These are phyloP conservation scores for Fusarium gaditjirri DNA, from an alignment of 2,329 filamentous ascomycete genomes.

Conservation along the genomic window DNA sequence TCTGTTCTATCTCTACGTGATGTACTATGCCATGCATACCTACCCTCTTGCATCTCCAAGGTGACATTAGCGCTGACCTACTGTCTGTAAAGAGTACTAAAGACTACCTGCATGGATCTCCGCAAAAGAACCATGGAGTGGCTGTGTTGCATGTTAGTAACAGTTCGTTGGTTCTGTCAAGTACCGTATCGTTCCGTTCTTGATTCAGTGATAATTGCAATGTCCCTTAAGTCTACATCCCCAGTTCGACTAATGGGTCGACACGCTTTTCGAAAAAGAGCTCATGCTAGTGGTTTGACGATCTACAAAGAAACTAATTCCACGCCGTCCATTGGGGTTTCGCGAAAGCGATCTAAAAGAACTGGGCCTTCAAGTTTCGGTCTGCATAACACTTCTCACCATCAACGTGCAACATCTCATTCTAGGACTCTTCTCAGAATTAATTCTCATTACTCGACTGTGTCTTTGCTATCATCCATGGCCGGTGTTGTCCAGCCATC, in stretches of 20 bases:
- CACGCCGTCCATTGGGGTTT: neutral
- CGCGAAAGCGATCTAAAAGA: slow-evolving; percentile 13
- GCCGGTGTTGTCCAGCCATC: slow-evolving; percentile 9
- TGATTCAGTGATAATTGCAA: slow-evolving; percentile 1
- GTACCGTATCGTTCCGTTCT: neutral
- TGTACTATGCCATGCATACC: neutral
- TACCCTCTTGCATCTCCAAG: neutral
- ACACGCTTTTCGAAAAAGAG: neutral
- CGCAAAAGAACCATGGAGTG: neutral
- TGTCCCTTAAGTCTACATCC: neutral
- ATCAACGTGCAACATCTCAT: neutral
- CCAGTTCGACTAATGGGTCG: neutral
- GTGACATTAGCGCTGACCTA: slow-evolving; percentile 4
- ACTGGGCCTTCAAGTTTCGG: slow-evolving; percentile 6
- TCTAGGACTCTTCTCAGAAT: neutral
- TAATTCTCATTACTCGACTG: slow-evolving; percentile 6
- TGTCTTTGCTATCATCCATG: slow-evolving; percentile 23
- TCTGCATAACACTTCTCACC: neutral
- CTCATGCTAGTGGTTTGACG: neutral
- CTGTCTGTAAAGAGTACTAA: neutral
- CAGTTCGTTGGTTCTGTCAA: neutral
- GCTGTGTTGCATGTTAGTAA: neutral
- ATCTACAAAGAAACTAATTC: neutral
- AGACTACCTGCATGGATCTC: neutral
- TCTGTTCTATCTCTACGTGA: neutral